These are phyloP conservation scores for Botrytis porri DNA, from an alignment of 2,329 filamentous ascomycete genomes.

Conservation along the genomic window DNA sequence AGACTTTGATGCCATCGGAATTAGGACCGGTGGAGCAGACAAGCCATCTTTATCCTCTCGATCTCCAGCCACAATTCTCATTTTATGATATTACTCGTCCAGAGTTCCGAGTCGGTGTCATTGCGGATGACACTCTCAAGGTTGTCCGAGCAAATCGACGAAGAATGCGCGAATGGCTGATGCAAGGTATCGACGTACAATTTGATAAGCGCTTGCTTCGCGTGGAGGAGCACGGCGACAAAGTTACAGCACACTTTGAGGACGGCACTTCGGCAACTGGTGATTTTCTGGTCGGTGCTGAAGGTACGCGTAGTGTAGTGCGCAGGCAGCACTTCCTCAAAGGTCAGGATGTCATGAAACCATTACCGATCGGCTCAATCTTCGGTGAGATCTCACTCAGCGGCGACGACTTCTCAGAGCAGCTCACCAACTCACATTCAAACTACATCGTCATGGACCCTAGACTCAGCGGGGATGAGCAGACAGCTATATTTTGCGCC, in stretches of 20 bases:
- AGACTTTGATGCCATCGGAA: background rate
- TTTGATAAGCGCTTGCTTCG: background rate
- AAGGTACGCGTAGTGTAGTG: background rate
- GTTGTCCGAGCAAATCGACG: background rate
- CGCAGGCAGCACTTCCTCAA: background rate
- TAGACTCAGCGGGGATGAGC: background rate
- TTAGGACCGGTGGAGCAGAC: background rate
- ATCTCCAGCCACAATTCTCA: background rate
- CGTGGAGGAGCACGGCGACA: background rate
- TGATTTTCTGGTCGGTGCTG: background rate
- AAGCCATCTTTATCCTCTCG: background rate
- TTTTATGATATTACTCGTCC: background rate
- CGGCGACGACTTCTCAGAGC: background rate
- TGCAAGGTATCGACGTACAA: background rate
- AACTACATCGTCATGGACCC: background rate
- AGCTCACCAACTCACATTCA: background rate
- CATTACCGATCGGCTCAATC: background rate
- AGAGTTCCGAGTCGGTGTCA: background rate
- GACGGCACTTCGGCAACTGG: background rate
- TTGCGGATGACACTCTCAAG: background rate
- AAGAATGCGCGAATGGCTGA: background rate
- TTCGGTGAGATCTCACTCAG: background rate
- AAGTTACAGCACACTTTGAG: background rate
- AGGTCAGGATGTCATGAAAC: background rate
- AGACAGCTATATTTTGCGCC: background rate